Conservation (phyloP, 208 protist species). For the Sergeia podlipaevii region DNA sequence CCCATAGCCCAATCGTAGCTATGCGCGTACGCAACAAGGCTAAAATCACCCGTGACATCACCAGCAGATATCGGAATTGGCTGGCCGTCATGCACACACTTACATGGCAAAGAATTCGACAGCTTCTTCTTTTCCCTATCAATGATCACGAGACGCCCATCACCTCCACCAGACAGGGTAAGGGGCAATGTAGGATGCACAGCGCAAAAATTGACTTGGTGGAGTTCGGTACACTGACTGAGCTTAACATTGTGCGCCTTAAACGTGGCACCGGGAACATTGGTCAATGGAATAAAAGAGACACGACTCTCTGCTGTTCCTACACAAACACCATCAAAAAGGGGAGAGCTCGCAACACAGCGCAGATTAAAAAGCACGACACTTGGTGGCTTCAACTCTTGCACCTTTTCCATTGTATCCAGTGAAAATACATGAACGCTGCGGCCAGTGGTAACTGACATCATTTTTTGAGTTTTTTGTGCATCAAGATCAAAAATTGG, state of each 20-base stretch:
- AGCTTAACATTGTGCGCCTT: slow-evolving; percentile 55
- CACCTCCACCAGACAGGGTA: slow-evolving; percentile 62
- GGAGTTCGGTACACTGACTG: slow-evolving; percentile 33
- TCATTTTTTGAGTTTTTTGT: slow-evolving; percentile 50
- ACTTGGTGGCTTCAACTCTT: slow-evolving; percentile 36
- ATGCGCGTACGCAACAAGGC: slow-evolving; percentile 64
- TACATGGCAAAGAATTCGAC: slow-evolving; percentile 19
- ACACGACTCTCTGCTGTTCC: slow-evolving; percentile 74
- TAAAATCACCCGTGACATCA: slow-evolving; percentile 57
- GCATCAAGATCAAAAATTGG: slow-evolving; percentile 78
- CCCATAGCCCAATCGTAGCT: slow-evolving; percentile 89
- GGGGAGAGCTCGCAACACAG: slow-evolving; percentile 52
- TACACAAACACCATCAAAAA: slow-evolving; percentile 58
- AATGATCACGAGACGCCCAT: slow-evolving; percentile 47
- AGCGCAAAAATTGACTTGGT: slow-evolving; percentile 77
- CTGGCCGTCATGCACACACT: slow-evolving; percentile 26
- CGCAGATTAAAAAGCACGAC: slow-evolving; percentile 70
- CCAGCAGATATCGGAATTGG: slow-evolving; percentile 71
- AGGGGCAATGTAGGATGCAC: slow-evolving; percentile 38
- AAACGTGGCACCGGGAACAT: slow-evolving; percentile 47
- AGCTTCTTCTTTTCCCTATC: slow-evolving; percentile 36
- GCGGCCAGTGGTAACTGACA: slow-evolving; percentile 60
- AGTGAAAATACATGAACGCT: slow-evolving; percentile 64
- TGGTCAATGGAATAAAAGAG: slow-evolving; percentile 46
- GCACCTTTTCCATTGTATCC: slow-evolving; percentile 47